A percentile compares a stretch with the other conserved stretches of the same genome.
Conservation (phyloP, 164 flowering plant genomes). For the Chimonanthus praecox region DNA sequence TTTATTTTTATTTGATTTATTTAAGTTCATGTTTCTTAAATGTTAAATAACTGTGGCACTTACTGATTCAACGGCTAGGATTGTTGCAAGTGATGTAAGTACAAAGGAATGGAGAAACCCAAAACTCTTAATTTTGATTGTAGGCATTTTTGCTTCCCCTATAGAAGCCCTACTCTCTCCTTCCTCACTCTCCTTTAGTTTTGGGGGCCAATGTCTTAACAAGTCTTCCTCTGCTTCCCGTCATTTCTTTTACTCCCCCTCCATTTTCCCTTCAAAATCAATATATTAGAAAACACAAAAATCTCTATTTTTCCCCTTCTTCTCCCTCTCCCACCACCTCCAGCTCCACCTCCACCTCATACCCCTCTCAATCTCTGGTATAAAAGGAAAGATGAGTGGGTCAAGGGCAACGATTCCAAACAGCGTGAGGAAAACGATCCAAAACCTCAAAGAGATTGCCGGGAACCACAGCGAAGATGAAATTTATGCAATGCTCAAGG, state of each 20-base stretch:
- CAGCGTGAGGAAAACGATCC: constrained; percentile 51
- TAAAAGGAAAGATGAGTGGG: constrained; percentile 42
- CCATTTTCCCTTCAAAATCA: background rate
- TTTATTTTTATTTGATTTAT: too few species aligned
- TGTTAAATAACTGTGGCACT: too few species aligned
- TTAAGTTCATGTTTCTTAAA: too few species aligned
- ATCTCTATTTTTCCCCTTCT: constrained; percentile 2
- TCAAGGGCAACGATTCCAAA: constrained; percentile 63
- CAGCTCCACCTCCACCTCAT: background rate
- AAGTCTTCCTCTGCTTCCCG: background rate
- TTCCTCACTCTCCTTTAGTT: background rate
- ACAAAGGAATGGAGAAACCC: too few species aligned
- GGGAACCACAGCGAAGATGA: constrained; percentile 72
- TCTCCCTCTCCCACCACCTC: constrained; percentile 8
- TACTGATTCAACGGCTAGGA: too few species aligned
- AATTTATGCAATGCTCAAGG: constrained; percentile 81
- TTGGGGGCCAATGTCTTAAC: background rate
- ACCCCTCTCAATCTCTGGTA: background rate
- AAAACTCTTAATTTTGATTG: too few species aligned
- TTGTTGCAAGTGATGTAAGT: too few species aligned
- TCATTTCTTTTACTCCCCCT: background rate
- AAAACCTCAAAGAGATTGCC: constrained; percentile 77
- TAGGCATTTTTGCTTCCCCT: background rate
- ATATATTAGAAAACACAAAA: background rate
- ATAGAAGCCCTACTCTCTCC: background rate